Evolutionary conservation across 768 basidiomycete genomes (phyloP), one percentile per base, ranked within the genome.

Genomic region (Psilocybe azurescens): DNA sequence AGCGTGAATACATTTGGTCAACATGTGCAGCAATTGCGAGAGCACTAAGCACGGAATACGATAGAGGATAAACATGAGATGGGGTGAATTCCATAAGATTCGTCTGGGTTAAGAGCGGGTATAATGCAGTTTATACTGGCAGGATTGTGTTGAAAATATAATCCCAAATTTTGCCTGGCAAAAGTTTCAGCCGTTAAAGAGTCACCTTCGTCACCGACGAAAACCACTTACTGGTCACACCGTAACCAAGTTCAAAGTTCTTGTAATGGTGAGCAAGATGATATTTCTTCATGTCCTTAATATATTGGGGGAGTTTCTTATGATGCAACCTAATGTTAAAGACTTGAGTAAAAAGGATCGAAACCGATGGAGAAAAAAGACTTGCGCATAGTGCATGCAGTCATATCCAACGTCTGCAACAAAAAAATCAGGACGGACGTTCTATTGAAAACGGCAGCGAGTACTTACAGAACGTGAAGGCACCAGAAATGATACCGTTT

Each of bases 241-340:
- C 96, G 72, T 96, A 99, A 16, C 95, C 96, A 48, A 99, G 90
- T 72, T 97, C 95, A 73, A 94, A 97, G 80, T 97, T 97, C 78
- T 97, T 97, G 82, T 97, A 97, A 74, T 98, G 97, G 72, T 98
- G 96, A 6, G 94, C 95, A 65, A 99, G 85, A 70, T 99, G 97
- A 72, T 98, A 99, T 73, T 93, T 93, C 82, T 99, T 99, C 91
- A 93, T 91, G 72, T 95, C 90, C 60, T 83, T 84, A 77, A 99
- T 74, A 77, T 98, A 97, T 38, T 88, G 79, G 2, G 95, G 94
- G 24, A 97, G 86, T 67, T 81, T 87, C 2, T 92, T 90, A 77
- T 97, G 95, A 73, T 97, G 95, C 59, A 95, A 81, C 24, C 89
- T 87, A 66, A 36, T 63, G 49, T 36, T 33, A 32, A 32, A 66